Evolutionary conservation across 768 basidiomycete species (phyloP).

Genomic region (Russula dissimulans): DNA sequence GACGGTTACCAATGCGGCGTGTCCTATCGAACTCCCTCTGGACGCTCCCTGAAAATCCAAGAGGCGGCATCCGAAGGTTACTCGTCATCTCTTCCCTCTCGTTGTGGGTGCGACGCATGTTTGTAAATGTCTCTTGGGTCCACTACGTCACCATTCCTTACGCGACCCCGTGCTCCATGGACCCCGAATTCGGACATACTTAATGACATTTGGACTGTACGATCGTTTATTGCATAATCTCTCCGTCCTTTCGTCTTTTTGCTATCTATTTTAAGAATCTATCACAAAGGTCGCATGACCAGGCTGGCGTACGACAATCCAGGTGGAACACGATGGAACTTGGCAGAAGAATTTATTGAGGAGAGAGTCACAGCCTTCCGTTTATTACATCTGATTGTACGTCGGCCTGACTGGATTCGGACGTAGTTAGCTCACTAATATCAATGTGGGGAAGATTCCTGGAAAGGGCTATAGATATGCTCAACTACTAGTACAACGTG

Average conservation of each 20-base stretch:
- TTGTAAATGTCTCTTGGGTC: background rate
- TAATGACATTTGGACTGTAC: conserved; percentile 4
- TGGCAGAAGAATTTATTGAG: too few species aligned
- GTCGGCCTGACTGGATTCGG: too few species aligned
- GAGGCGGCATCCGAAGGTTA: background rate
- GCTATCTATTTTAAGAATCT: background rate
- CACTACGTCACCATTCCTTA: background rate
- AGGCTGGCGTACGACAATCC: background rate
- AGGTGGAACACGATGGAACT: too few species aligned
- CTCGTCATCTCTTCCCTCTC: background rate
- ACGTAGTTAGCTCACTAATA: too few species aligned
- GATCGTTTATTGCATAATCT: conserved; percentile 4
- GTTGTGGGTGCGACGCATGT: background rate
- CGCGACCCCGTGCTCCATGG: background rate
- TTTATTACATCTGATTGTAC: too few species aligned
- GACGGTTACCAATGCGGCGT: conserved; percentile 25
- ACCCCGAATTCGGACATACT: background rate
- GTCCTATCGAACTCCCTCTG: conserved; percentile 27
- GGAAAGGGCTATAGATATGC: too few species aligned
- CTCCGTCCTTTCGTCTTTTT: background rate
- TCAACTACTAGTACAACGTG: too few species aligned
- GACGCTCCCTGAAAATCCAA: conserved; percentile 18
- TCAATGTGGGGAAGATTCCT: too few species aligned
- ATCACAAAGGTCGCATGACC: background rate
- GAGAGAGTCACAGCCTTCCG: too few species aligned